Evolutionary conservation across 495 filamentous ascomycete genomes (phyloP), one percentile per base, ranked within the genome.

Genomic region (Lasiosphaeris hirsuta): DNA sequence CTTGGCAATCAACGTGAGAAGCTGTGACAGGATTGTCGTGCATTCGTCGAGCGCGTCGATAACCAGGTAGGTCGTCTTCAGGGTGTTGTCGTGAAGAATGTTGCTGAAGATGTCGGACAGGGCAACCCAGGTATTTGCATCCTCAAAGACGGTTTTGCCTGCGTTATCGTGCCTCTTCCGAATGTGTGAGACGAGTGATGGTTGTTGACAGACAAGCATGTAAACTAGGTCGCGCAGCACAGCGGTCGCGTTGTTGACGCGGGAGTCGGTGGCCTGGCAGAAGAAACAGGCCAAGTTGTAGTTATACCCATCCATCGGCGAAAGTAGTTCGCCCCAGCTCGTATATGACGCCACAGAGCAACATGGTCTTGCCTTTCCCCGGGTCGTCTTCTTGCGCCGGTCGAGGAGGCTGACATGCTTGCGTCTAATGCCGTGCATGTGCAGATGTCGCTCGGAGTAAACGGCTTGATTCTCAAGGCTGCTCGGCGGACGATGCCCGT

Each of bases 11-110:
- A 77, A 51, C 7, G 65, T 11, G 61, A 77, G 63, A 51, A 78
- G 65, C 9, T 66, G 23, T 6, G 41, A 13, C 46, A 65, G 54
- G 34, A 61, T 69, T 5, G 36, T 51, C 5, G 53, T 59, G 49
- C 76, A 81, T 63, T 82, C 80, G 60, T 81, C 76, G 5, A 82
- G 71, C 7, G 77, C 80, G 59, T 82, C 80, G 51, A 81, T 66
- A 0, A 81, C 54, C 8, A 78, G 44, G 56, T 62, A 74, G 3
- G 69, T 58, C 3, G 9, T 55, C 3, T 58, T 30, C 11, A 72
- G 40, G 40, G 30, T 57, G 13, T 58, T 53, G 46, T 75, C 72
- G 39, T 68, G 42, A 38, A 78, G 43, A 13, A 78, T 69, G 15
- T 52, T 45, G 7, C 35, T 36, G 18, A 76, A 69, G 33, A 76